Conservation (phyloP, 768 basidiomycete genomes). For the Pleurotus pulmonarius region DNA sequence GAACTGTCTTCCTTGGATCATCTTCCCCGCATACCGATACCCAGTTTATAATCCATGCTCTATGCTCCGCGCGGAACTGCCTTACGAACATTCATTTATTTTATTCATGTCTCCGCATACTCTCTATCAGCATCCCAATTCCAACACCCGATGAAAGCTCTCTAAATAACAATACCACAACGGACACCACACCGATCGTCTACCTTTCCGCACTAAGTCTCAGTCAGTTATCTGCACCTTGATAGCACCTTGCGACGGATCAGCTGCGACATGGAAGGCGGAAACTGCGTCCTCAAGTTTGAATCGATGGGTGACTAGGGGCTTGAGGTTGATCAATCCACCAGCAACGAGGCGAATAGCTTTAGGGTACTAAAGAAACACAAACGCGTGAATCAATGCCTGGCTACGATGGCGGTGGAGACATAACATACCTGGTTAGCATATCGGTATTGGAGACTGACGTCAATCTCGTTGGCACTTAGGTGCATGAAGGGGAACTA, state of each 20-base stretch:
- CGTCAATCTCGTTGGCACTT: conserved; percentile 66
- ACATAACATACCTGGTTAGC: conserved; percentile 46
- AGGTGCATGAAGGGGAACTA: conserved; percentile 74
- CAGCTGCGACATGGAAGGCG: conserved; percentile 78
- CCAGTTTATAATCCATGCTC: no score
- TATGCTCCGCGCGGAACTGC: no score
- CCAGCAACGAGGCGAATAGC: conserved; percentile 81
- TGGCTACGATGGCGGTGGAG: not conserved
- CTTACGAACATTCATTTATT: no score
- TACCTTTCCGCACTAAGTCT: not conserved
- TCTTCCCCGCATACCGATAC: no score
- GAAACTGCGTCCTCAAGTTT: conserved; percentile 66
- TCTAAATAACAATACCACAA: no score
- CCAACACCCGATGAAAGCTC: no score
- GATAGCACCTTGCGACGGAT: conserved; percentile 63
- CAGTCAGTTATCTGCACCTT: conserved; percentile 65
- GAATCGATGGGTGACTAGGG: conserved; percentile 79
- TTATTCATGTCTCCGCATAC: no score
- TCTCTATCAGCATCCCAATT: no score
- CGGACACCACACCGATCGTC: no score
- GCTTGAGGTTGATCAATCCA: conserved; percentile 66
- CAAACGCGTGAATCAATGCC: not conserved
- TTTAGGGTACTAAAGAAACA: conserved; percentile 63
- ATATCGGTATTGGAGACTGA: conserved; percentile 68
- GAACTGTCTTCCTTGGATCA: no score